Evolutionary conservation across 225 moss, liverwort and hornwort genomes (phyloP).

Genomic region (Lunularia cruciata): DNA sequence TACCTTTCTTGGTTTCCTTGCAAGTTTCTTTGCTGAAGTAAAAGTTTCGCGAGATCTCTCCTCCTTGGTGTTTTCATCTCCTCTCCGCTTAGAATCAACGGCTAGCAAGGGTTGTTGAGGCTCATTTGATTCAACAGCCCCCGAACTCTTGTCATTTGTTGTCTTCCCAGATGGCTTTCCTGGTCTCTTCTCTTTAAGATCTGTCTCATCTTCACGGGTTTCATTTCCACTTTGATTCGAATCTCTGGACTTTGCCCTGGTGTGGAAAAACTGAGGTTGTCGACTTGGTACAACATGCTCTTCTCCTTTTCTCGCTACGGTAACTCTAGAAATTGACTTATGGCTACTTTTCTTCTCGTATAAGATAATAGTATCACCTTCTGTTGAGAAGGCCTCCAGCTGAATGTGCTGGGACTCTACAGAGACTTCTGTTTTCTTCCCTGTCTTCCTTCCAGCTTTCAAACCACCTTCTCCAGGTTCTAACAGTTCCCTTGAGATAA

Average conservation of each 20-base stretch:
- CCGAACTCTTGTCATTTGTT: not conserved
- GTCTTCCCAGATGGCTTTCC: slow-evolving; percentile 8
- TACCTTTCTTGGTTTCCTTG: slow-evolving; percentile 33
- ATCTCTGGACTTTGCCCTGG: not conserved
- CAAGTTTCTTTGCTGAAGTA: slow-evolving; percentile 42
- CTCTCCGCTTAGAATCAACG: slow-evolving; percentile 10
- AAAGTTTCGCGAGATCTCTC: slow-evolving; percentile 23
- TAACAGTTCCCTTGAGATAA: not conserved
- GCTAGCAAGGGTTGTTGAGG: not conserved
- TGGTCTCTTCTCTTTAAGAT: slow-evolving; percentile 4
- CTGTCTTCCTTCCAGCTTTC: not conserved
- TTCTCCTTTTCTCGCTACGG: slow-evolving; percentile 17
- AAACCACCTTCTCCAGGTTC: not conserved
- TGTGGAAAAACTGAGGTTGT: not conserved
- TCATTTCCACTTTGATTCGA: slow-evolving; percentile 4
- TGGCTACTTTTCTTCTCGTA: slow-evolving; percentile 22
- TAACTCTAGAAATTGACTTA: slow-evolving; percentile 17
- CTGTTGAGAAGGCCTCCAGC: not conserved
- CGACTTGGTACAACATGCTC: not conserved
- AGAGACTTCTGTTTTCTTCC: not conserved
- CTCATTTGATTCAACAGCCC: not conserved
- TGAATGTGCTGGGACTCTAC: slow-evolving; percentile 1
- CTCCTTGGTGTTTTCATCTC: slow-evolving; percentile 13
- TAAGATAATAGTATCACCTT: slow-evolving; percentile 22
- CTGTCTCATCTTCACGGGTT: not conserved